Base-by-base conservation (phyloP, 2,329 filamentous ascomycete genomes). In the Gaeumannomyces tritici region DNA sequence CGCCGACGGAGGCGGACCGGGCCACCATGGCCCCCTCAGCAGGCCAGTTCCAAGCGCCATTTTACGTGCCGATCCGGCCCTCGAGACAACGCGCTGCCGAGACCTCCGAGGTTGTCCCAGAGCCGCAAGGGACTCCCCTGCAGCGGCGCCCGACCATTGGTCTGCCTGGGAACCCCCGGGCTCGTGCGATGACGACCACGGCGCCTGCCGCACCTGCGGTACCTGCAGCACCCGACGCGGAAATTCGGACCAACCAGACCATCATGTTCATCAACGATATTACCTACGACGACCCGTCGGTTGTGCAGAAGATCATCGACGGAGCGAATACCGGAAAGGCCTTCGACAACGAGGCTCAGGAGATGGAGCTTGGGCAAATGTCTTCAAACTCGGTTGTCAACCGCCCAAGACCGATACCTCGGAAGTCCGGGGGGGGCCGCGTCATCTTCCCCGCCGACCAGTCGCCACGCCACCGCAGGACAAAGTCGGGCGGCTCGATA, bases 201-300 rank as follows among this genome's bases (percentile, higher is more conserved):
- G 60, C 67, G 12, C 24, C 54, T 18, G 29, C n/a, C n/a, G n/a
- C n/a, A n/a, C n/a, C n/a, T n/a, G n/a, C 63, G 63, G 60, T 67
- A 6, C 24, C 54, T 18, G 29, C 33, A 18, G 55, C 15, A n/a
- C 9, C 31, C 28, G 31, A 35, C 21, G 31, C 54, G 27, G 60
- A 33, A 26, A 28, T 33, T 2, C 55, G 67, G 62, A 75, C 72
- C 61, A 72, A 79, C 28, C 77, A 80, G 63, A 84, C 79, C 4
- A 77, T 84, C 57, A 79, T 85, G 77, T 79, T 83, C 62, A 71
- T 85, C 60, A 85, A 83, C 63, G 76, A 80, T 60, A 83, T 84
- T 62, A 75, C 81, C 47, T 84, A 84, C 65, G 74, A 84, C 62
- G 75, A 86, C 62, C 81, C 83, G 0, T 71, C 68, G 31, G 70